These are phyloP conservation scores for Pythium phragmitis DNA, from an alignment of 352 stramenopile species.

Conservation along the genomic window DNA sequence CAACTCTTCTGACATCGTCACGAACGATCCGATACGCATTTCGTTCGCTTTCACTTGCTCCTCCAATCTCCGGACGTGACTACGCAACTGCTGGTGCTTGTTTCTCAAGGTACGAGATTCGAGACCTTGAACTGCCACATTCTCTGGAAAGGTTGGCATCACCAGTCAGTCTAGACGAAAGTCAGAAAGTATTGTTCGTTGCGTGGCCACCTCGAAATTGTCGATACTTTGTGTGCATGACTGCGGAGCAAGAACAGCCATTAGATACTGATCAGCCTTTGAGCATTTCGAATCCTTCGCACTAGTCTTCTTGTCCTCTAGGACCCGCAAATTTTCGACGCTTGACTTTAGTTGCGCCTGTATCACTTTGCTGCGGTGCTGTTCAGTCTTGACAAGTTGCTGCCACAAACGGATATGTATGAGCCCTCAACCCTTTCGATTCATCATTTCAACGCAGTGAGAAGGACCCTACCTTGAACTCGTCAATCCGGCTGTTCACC, in stretches of 20 bases:
- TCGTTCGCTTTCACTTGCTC: conserved; percentile 6
- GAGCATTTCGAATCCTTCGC: not conserved
- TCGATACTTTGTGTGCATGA: conserved; percentile 40
- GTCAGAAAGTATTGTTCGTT: not conserved
- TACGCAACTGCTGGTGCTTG: conserved; percentile 6
- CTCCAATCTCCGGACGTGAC: not conserved
- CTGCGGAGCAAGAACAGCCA: conserved; percentile 27
- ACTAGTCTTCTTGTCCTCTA: conserved; percentile 55
- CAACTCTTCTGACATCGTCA: not conserved
- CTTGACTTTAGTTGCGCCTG: conserved; percentile 29
- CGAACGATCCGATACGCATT: not conserved
- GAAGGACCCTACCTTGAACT: conserved; percentile 43
- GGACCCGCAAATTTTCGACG: conserved; percentile 31
- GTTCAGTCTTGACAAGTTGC: conserved; percentile 45
- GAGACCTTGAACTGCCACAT: not conserved
- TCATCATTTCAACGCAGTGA: not conserved
- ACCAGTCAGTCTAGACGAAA: not conserved
- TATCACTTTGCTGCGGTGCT: conserved; percentile 37
- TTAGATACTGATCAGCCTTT: not conserved
- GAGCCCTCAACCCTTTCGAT: not conserved
- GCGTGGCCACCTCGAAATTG: not conserved
- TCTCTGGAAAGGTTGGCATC: not conserved
- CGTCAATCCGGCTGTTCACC: conserved; percentile 46
- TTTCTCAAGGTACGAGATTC: not conserved
- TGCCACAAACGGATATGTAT: conserved; percentile 15